phyloP scores from a whole-genome alignment of 1,284 basidiomycete genomes.

The Puccinia horiana region DNA sequence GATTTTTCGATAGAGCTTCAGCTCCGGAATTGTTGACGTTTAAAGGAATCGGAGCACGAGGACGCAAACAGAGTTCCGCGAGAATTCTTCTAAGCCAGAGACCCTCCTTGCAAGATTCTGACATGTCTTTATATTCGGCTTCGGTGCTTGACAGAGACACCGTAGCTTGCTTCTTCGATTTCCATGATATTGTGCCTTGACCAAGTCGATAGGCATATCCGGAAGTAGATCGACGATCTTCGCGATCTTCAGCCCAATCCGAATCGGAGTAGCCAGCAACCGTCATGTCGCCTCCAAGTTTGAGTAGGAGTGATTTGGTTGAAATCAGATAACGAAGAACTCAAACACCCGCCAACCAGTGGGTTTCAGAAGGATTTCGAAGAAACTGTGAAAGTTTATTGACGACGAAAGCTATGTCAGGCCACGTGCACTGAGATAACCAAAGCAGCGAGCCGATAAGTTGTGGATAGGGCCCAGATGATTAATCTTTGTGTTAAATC shows the following conservation, averaged over 20 bases:
- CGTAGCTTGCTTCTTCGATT: too few species aligned
- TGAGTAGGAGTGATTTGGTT: not conserved
- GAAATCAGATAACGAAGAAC: not conserved
- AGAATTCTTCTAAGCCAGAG: too few species aligned
- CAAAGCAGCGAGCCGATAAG: not conserved
- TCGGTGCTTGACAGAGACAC: too few species aligned
- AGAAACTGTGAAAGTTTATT: not conserved
- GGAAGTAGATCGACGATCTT: too few species aligned
- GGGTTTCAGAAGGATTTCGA: not conserved
- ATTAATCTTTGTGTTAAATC: not conserved
- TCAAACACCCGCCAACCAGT: not conserved
- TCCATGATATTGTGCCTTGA: too few species aligned
- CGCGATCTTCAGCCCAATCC: constrained; percentile 9
- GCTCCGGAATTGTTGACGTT: too few species aligned
- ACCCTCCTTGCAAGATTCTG: too few species aligned
- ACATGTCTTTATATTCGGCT: too few species aligned
- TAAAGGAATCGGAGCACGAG: too few species aligned
- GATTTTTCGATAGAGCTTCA: too few species aligned
- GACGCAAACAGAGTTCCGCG: too few species aligned
- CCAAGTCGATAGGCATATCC: not conserved
- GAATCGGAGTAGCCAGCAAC: not conserved
- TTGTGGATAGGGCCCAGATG: not conserved
- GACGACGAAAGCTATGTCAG: not conserved
- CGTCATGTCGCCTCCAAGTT: not conserved
- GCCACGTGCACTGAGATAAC: not conserved